Evolutionary conservation across 805 yeast species (phyloP).

Genomic region (Cyberlindnera nakhonratchasimensis): DNA sequence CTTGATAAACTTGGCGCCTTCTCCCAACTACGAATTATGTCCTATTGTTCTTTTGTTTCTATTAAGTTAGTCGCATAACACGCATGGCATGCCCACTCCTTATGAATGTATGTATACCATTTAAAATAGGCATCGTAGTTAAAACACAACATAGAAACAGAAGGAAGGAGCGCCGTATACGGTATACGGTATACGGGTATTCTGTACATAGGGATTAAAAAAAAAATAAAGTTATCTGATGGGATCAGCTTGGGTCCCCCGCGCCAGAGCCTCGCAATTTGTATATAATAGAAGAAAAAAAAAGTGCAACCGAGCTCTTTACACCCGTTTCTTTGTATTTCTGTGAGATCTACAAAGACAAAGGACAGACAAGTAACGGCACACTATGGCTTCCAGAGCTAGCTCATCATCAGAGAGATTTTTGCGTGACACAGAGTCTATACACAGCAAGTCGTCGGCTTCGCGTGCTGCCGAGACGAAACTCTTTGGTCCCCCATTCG

Average conservation of each 20-base stretch:
- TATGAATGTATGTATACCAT: constrained; percentile 3
- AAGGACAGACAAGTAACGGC: too few species aligned
- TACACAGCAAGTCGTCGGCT: constrained; percentile 2
- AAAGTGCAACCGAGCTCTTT: not conserved
- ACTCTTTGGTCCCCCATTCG: constrained; percentile 28
- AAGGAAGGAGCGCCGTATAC: too few species aligned
- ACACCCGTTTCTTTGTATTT: not conserved
- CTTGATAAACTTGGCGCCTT: constrained; percentile 7
- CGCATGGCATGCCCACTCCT: not conserved
- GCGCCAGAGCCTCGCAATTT: constrained; percentile 1
- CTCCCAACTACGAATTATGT: too few species aligned
- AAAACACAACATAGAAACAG: too few species aligned
- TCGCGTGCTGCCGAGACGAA: constrained; percentile 13
- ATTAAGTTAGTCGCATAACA: too few species aligned
- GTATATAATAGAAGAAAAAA: not conserved
- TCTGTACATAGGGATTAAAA: too few species aligned
- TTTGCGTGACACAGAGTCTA: not conserved
- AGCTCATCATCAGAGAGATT: not conserved
- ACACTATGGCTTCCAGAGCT: not conserved
- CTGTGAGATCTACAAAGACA: too few species aligned
- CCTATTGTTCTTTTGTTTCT: not conserved
- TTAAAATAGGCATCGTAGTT: too few species aligned
- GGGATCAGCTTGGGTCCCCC: constrained; percentile 5
- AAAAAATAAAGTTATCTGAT: constrained; percentile 6
- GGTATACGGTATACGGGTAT: too few species aligned